phyloP scores from a whole-genome alignment of 768 basidiomycete genomes.

The Clathrus columnatus region DNA sequence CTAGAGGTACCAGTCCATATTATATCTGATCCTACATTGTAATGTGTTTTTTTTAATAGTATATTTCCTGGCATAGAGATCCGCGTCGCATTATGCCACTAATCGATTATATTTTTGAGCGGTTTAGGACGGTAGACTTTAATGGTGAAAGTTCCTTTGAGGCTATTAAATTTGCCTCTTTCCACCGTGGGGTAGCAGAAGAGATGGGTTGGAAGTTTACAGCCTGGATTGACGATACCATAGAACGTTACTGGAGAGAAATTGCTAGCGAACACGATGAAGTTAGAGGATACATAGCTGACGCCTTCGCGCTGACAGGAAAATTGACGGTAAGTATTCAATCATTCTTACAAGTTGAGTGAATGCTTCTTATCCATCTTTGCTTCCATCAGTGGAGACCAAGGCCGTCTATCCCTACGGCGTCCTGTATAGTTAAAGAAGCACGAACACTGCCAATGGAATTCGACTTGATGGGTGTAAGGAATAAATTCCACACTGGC shows the following conservation, averaged over 20 bases:
- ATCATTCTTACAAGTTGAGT: background rate
- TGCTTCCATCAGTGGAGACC: slow-evolving; percentile 46
- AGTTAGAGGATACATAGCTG: slow-evolving; percentile 67
- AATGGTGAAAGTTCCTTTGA: slow-evolving; percentile 79
- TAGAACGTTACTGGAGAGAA: slow-evolving; percentile 62
- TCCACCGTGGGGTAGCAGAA: slow-evolving; percentile 64
- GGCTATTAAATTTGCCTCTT: slow-evolving; percentile 56
- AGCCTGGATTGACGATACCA: slow-evolving; percentile 63
- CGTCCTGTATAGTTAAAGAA: slow-evolving; percentile 59
- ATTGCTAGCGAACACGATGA: slow-evolving; percentile 74
- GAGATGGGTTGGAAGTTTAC: slow-evolving; percentile 73
- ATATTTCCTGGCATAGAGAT: slow-evolving; percentile 70
- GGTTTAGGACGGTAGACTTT: slow-evolving; percentile 63
- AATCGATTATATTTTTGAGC: slow-evolving; percentile 59
- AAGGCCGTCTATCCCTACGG: slow-evolving; percentile 48
- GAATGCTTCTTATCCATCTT: slow-evolving; percentile 4
- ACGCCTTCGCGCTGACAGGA: slow-evolving; percentile 60
- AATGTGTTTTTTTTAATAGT: slow-evolving; percentile 32
- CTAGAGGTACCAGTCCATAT: slow-evolving; percentile 41
- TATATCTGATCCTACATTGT: background rate
- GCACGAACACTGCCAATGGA: slow-evolving; percentile 47
- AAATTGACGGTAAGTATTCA: slow-evolving; percentile 52
- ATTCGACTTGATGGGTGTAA: slow-evolving; percentile 69
- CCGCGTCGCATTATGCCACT: slow-evolving; percentile 76
- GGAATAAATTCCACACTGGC: slow-evolving; percentile 50